Conservation (phyloP, 805 yeast genomes). For the Candida cerambycidarum region DNA sequence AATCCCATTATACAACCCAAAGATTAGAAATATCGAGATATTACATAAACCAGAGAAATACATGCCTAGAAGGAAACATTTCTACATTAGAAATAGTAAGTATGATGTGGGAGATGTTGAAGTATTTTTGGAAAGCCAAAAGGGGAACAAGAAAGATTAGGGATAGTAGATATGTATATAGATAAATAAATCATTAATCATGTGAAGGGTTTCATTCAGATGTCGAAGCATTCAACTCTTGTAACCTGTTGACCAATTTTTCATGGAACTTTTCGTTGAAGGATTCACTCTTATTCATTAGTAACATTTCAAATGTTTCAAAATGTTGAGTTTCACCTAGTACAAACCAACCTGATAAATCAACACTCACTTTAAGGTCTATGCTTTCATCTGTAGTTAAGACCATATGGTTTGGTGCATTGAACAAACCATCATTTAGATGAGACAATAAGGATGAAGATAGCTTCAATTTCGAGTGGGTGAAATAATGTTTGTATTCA, state of each 20-base stretch:
- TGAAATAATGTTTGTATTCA: conserved; percentile 25
- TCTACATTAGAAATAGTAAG: conserved; percentile 79
- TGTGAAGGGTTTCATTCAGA: too few species aligned
- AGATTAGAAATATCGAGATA: conserved; percentile 72
- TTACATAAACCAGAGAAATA: conserved; percentile 71
- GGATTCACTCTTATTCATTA: conserved; percentile 24
- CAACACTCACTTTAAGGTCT: conserved; percentile 20
- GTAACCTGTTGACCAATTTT: conserved; percentile 19
- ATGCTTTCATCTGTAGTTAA: conserved; percentile 19
- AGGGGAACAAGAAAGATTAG: conserved; percentile 11
- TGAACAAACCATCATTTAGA: conserved; percentile 7
- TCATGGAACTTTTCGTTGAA: conserved; percentile 22
- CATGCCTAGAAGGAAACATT: conserved; percentile 79
- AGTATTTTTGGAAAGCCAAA: conserved; percentile 28
- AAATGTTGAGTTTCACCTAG: conserved; percentile 14
- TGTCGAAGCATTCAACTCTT: too few species aligned
- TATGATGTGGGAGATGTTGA: conserved; percentile 75
- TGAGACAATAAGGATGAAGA: neutral
- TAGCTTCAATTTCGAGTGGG: conserved; percentile 4
- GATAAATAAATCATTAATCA: neutral
- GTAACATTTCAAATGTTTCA: conserved; percentile 34
- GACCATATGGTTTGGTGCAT: conserved; percentile 5
- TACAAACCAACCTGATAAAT: conserved; percentile 29
- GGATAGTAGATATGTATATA: neutral
- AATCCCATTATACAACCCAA: conserved; percentile 78